These are phyloP conservation scores for Teratosphaeria nubilosa DNA, from an alignment of 2,329 filamentous ascomycete genomes.

Conservation along the genomic window DNA sequence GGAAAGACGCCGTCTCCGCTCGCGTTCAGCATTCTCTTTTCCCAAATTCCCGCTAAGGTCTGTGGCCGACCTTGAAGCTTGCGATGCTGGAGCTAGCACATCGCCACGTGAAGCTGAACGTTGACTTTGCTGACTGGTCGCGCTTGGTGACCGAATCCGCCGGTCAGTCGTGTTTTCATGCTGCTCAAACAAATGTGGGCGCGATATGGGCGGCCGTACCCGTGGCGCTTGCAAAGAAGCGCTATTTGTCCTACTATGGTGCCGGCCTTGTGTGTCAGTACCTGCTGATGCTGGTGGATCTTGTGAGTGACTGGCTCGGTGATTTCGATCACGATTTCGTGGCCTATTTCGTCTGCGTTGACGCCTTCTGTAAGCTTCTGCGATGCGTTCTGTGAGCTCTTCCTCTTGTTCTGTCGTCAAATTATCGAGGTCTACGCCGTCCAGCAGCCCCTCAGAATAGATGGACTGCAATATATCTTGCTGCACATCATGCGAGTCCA, in stretches of 20 bases:
- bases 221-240: conserved; percentile 19
- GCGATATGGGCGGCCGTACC: conserved; percentile 34
- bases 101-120: conserved; percentile 29
- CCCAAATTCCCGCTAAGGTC: conserved; percentile 43
- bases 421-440: conserved; percentile 81
- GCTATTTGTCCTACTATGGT: conserved; percentile 25
- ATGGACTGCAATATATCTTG: conserved; percentile 85
- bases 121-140: conserved; percentile 18
- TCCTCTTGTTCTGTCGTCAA: conserved; percentile 78
- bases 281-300: background rate
- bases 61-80: conserved; percentile 53
- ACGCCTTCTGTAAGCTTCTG: conserved; percentile 71
- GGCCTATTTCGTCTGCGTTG: conserved; percentile 46
- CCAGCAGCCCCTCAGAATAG: conserved; percentile 72
- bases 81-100: conserved; percentile 36
- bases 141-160: conserved; percentile 36
- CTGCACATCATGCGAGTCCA: conserved; percentile 69
- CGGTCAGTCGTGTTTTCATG: conserved; percentile 20
- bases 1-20: conserved; percentile 28
- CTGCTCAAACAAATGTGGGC: conserved; percentile 37
- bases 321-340: conserved; percentile 14
- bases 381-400: conserved; percentile 81
- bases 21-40: conserved; percentile 17
- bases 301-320: conserved; percentile 2
- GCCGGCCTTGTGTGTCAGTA: conserved; percentile 2